Conservation (phyloP, 2,329 filamentous ascomycete genomes). For the Pseudopyricularia cyperi region DNA sequence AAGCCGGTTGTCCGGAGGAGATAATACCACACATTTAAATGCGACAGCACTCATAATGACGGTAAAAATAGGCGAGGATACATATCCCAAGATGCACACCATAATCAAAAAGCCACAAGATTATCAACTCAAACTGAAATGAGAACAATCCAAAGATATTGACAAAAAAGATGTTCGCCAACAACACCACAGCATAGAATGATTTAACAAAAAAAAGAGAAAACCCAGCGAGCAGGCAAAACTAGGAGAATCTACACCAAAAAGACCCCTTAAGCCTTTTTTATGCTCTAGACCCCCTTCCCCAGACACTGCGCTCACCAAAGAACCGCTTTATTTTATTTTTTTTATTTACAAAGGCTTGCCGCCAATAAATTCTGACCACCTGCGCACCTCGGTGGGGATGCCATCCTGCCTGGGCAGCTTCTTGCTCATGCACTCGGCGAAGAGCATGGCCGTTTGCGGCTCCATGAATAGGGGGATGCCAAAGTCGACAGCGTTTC, state of each 20-base stretch:
- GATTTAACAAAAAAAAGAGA: background rate
- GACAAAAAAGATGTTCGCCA: background rate
- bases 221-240: background rate
- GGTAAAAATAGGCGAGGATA: background rate
- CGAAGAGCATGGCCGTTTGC: conserved; percentile 92
- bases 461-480: conserved; percentile 98
- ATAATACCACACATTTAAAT: too few relatives aligned
- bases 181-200: background rate
- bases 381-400: conserved; percentile 79
- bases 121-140: background rate
- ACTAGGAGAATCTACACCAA: background rate
- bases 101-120: background rate
- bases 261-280: background rate
- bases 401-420: conserved; percentile 80
- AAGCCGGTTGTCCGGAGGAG: too few relatives aligned
- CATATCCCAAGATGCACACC: background rate
- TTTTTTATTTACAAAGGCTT: conserved; percentile 57
- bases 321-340: background rate
- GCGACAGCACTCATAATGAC: too few relatives aligned
- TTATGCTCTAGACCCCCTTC: background rate
- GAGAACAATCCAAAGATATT: background rate
- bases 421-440: conserved; percentile 95
- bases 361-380: conserved; percentile 89
- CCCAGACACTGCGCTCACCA: background rate
- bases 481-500: conserved; percentile 96